Conservation (phyloP, 2,329 filamentous ascomycete genomes). For the Pseudocercospora fijiensis region DNA sequence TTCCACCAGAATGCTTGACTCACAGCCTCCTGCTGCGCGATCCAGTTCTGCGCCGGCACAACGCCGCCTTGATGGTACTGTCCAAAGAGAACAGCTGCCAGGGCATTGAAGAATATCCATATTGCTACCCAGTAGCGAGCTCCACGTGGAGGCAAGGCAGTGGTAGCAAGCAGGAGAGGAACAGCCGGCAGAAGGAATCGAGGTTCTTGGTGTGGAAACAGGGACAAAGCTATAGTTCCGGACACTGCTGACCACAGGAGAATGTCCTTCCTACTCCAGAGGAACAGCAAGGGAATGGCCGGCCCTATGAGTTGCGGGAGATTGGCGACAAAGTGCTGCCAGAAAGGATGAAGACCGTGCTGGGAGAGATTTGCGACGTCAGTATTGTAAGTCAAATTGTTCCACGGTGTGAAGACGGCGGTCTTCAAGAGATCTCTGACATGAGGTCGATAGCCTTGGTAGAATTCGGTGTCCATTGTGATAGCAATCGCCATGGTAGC, state of each 20-base stretch:
- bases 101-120: slow-evolving; percentile 70
- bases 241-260: slow-evolving; percentile 72
- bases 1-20: slow-evolving; percentile 80
- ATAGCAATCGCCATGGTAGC: slow-evolving; percentile 73
- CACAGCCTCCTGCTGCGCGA: slow-evolving; percentile 66
- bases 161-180: slow-evolving; percentile 72
- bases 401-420: slow-evolving; percentile 53
- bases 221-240: slow-evolving; percentile 67
- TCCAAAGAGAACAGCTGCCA: slow-evolving; percentile 73
- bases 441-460: slow-evolving; percentile 66
- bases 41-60: slow-evolving; percentile 71
- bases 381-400: slow-evolving; percentile 55
- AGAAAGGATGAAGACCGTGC: slow-evolving; percentile 55
- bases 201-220: slow-evolving; percentile 77
- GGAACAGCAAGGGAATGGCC: slow-evolving; percentile 48
- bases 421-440: slow-evolving; percentile 63
- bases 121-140: slow-evolving; percentile 22
- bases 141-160: slow-evolving; percentile 61
- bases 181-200: slow-evolving; percentile 74
- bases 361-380: slow-evolving; percentile 51
- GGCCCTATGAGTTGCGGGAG: slow-evolving; percentile 55
- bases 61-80: slow-evolving; percentile 78
- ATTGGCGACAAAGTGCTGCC: slow-evolving; percentile 54
- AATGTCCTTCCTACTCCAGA: slow-evolving; percentile 56
- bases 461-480: slow-evolving; percentile 81